These are phyloP conservation scores for Bertia moriformis DNA, from an alignment of 2,329 filamentous ascomycete species.

Conservation along the genomic window DNA sequence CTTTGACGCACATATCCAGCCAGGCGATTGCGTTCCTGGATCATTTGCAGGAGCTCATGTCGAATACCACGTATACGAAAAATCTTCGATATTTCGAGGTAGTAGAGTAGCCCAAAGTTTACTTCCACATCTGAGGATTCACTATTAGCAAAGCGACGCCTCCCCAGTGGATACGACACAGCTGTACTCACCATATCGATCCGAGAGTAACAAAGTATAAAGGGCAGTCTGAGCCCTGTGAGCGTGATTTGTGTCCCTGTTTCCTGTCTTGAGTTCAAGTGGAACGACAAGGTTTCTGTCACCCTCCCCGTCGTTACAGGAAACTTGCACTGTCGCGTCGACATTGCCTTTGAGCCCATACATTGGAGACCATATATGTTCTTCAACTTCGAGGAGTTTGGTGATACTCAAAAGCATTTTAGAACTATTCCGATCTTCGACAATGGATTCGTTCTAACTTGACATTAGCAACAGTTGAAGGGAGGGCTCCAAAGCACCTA, in stretches of 20 bases:
- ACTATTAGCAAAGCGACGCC: background rate
- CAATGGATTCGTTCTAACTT: slow-evolving; percentile 36
- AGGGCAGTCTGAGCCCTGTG: slow-evolving; percentile 61
- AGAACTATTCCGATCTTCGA: slow-evolving; percentile 46
- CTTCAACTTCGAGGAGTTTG: slow-evolving; percentile 61
- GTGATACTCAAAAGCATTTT: slow-evolving; percentile 50
- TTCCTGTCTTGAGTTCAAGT: slow-evolving; percentile 61
- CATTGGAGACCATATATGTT: slow-evolving; percentile 64
- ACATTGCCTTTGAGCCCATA: slow-evolving; percentile 68
- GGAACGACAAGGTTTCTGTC: slow-evolving; percentile 48
- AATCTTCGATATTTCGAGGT: slow-evolving; percentile 54
- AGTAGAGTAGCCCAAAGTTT: slow-evolving; percentile 57
- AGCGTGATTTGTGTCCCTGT: slow-evolving; percentile 34
- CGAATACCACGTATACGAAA: slow-evolving; percentile 50
- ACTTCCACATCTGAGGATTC: slow-evolving; percentile 37
- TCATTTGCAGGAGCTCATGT: slow-evolving; percentile 59
- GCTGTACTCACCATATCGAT: slow-evolving; percentile 37
- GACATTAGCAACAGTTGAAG: slow-evolving; percentile 9
- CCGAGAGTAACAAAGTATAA: slow-evolving; percentile 57
- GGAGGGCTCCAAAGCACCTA: slow-evolving; percentile 23
- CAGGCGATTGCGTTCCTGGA: slow-evolving; percentile 58
- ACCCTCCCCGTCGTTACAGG: slow-evolving; percentile 38
- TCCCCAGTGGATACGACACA: background rate
- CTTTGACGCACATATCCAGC: slow-evolving; percentile 50
- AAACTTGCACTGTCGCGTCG: slow-evolving; percentile 58